These are phyloP conservation scores for Hyphopichia fennica DNA, from an alignment of 1,139 yeast species.

Conservation along the genomic window DNA sequence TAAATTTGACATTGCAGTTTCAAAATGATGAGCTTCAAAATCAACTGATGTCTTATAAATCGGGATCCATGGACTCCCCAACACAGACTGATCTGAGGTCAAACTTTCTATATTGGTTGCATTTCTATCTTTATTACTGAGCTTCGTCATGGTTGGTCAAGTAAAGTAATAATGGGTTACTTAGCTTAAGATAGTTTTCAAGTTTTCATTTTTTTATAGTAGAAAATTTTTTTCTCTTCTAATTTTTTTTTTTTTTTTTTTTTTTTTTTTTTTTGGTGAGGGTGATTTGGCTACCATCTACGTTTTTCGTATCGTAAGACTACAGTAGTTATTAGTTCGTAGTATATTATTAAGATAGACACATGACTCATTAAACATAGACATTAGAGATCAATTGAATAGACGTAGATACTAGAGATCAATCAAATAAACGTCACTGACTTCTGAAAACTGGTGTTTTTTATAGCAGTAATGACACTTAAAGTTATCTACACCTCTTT, in stretches of 20 bases:
- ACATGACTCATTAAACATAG: neutral
- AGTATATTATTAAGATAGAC: neutral
- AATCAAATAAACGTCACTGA: conserved; percentile 45
- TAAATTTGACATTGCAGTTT: conserved; percentile 75
- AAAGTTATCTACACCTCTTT: conserved; percentile 42
- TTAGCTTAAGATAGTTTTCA: neutral
- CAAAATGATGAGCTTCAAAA: conserved; percentile 56
- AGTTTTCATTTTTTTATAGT: neutral
- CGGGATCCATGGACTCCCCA: conserved; percentile 72
- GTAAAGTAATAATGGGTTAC: neutral
- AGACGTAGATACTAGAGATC: conserved; percentile 24
- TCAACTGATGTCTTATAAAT: conserved; percentile 47
- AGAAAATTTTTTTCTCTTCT: neutral
- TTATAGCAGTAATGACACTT: conserved; percentile 52
- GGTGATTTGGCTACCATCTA: no score
- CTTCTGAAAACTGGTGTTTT: conserved; percentile 43
- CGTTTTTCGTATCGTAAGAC: neutral
- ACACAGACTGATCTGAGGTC: conserved; percentile 29
- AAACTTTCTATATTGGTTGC: conserved; percentile 6
- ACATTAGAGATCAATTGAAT: neutral
- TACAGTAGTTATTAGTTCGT: neutral
- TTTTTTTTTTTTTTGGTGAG: neutral
- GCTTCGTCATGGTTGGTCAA: conserved; percentile 11
- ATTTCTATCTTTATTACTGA: conserved; percentile 9
- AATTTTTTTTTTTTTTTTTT: neutral